Base-by-base conservation (phyloP, 257 asterid genomes). In the Lycium ferocissimum region DNA sequence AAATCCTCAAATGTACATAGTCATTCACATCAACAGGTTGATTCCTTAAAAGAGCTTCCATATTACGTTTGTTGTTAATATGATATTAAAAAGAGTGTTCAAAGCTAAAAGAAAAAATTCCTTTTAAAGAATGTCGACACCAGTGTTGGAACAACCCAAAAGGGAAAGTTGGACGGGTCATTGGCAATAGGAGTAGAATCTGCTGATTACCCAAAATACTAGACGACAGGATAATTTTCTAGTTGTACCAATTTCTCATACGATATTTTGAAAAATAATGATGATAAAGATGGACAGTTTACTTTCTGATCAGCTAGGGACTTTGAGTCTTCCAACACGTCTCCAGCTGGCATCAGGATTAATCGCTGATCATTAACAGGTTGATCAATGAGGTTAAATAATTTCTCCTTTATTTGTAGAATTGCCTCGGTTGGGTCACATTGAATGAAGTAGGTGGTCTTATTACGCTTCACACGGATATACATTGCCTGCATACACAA, bases 231-330 rank as follows among this genome's bases (percentile, higher is more conserved):
- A 66, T 82, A 66, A 17, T 70, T 82, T 82, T 66, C 80, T 22
- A 65, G 59, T 35, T n/a, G 13, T 35, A 14, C 75, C 49, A 33
- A 51, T 56, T 20, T 22, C 61, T 81, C 71, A n/a, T 63, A 61
- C 0, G 9, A 53, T 9, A 45, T 53, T 18, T n/a, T 12, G 66
- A 65, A 14, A 80, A 81, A 3, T 1, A 65, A 43, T 26, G 5
- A 20, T 12, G 58, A 85, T 40, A 57, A 63, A 37, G 22, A 45
- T 40, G 72, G 54, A 78, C 15, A 20, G 62, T 15, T 75, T 85
- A 96, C 99, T 96, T 93, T 94, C 87, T 95, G 98, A 91, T 95
- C 98, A 37, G 98, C 99, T 81, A 95, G 90, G 38, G 99, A 85
- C 89, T 92, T 95, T 38, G 92, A 88, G 87, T 96, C 99, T 56